phyloP scores from a whole-genome alignment of 352 stramenopile species.

The Phytophthora ohioensis region DNA sequence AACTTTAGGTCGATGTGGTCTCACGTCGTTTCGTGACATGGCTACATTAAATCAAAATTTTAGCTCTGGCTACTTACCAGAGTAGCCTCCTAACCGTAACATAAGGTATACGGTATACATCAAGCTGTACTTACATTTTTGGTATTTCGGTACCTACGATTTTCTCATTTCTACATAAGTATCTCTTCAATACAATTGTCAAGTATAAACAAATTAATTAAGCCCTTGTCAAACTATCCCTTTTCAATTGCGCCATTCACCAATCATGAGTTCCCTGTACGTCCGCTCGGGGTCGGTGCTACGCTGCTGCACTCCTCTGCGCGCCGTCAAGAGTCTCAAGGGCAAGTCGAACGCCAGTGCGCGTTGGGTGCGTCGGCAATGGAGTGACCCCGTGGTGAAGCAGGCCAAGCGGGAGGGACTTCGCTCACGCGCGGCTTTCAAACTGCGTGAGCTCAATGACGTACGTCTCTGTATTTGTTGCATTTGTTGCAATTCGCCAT shows the following conservation, averaged over 20 bases:
- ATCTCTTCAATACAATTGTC: too few species aligned
- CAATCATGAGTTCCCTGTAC: constrained; percentile 37
- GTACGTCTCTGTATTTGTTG: constrained; percentile 24
- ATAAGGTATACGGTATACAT: too few species aligned
- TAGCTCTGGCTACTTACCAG: too few species aligned
- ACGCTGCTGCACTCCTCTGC: constrained; percentile 27
- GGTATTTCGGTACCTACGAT: too few species aligned
- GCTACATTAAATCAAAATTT: constrained; percentile 2
- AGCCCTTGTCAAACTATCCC: too few species aligned
- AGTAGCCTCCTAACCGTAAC: too few species aligned
- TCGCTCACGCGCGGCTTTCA: constrained; percentile 83
- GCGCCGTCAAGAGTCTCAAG: constrained; percentile 80
- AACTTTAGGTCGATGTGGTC: neutral
- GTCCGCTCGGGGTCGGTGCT: constrained; percentile 15
- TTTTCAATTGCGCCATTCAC: neutral
- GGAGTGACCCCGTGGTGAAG: constrained; percentile 86
- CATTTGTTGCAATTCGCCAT: neutral
- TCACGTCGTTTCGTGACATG: constrained; percentile 21
- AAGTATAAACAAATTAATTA: neutral
- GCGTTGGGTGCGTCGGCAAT: constrained; percentile 87
- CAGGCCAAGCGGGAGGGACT: constrained; percentile 86
- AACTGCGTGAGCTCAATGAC: constrained; percentile 85
- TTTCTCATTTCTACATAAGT: too few species aligned
- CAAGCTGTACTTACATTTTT: too few species aligned
- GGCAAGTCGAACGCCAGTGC: constrained; percentile 87